Evolutionary conservation across 345 rosid species (phyloP).

Genomic region (Hypericum perforatum): DNA sequence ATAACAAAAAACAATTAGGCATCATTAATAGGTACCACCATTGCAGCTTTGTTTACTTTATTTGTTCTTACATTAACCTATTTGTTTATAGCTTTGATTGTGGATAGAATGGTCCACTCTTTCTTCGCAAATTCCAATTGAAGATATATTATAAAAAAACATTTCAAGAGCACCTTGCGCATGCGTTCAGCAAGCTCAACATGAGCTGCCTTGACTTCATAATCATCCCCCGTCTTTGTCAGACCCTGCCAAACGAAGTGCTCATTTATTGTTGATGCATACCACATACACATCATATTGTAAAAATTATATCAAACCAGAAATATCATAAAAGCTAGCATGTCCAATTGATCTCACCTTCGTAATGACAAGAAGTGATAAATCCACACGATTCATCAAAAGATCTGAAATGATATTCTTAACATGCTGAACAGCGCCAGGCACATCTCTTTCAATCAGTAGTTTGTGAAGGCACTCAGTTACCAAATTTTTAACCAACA

Average conservation of each 20-base stretch:
- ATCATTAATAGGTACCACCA: background rate
- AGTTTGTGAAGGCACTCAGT: conserved; percentile 88
- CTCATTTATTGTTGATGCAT: conserved; percentile 3
- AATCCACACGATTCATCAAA: conserved; percentile 95
- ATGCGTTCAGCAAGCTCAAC: conserved; percentile 97
- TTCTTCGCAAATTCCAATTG: too few species aligned
- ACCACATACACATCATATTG: background rate
- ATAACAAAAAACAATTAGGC: conserved; percentile 11
- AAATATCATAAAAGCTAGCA: conserved; percentile 15
- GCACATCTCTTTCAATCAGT: conserved; percentile 75
- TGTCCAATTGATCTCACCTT: conserved; percentile 41
- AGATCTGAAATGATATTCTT: conserved; percentile 91
- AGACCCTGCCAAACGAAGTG: conserved; percentile 55
- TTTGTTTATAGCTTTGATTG: too few species aligned
- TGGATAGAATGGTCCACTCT: too few species aligned
- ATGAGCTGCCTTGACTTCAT: conserved; percentile 92
- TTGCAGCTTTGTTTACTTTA: too few species aligned
- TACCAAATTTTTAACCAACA: conserved; percentile 87
- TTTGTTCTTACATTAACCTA: too few species aligned
- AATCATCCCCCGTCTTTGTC: conserved; percentile 91
- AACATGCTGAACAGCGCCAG: conserved; percentile 80
- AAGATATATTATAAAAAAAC: conserved; percentile 4
- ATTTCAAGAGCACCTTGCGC: conserved; percentile 60
- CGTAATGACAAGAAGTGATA: conserved; percentile 92
- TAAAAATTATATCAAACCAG: too few species aligned